These are phyloP conservation scores for Leccinellum albellum DNA, from an alignment of 768 basidiomycete genomes.

Conservation along the genomic window DNA sequence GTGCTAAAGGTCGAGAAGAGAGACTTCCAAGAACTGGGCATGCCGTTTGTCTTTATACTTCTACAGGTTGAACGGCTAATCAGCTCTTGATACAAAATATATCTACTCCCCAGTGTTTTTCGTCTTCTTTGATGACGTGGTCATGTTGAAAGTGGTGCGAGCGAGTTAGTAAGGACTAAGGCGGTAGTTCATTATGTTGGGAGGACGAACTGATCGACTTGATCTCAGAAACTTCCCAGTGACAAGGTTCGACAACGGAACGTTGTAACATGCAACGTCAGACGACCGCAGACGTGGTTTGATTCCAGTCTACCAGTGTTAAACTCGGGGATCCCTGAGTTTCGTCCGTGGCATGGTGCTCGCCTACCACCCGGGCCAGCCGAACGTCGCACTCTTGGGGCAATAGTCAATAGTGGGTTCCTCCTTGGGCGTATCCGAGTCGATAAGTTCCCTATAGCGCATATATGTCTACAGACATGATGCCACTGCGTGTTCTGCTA, in stretches of 20 bases:
- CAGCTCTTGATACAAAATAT: slow-evolving; percentile 53
- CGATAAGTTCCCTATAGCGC: too few species aligned
- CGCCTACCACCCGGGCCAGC: neutral
- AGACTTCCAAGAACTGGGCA: slow-evolving; percentile 59
- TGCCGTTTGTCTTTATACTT: slow-evolving; percentile 49
- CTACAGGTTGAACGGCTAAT: slow-evolving; percentile 62
- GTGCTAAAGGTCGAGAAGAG: slow-evolving; percentile 46
- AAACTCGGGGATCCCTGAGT: neutral
- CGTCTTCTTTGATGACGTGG: neutral
- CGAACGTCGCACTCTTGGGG: slow-evolving; percentile 4
- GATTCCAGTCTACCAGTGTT: neutral
- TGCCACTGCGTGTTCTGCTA: slow-evolving; percentile 23
- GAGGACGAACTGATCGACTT: neutral
- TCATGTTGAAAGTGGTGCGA: neutral
- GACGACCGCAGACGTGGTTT: neutral
- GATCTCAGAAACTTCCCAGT: slow-evolving; percentile 1
- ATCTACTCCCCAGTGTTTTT: neutral
- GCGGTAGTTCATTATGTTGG: neutral
- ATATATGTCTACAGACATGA: slow-evolving; percentile 13
- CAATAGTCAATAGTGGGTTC: slow-evolving; percentile 13
- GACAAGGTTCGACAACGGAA: neutral
- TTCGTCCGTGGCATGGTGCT: neutral
- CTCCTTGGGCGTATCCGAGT: too few species aligned
- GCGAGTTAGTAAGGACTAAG: neutral
- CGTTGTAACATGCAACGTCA: neutral